Conservation (phyloP, 208 protist genomes). For the Leishmania tropica region DNA sequence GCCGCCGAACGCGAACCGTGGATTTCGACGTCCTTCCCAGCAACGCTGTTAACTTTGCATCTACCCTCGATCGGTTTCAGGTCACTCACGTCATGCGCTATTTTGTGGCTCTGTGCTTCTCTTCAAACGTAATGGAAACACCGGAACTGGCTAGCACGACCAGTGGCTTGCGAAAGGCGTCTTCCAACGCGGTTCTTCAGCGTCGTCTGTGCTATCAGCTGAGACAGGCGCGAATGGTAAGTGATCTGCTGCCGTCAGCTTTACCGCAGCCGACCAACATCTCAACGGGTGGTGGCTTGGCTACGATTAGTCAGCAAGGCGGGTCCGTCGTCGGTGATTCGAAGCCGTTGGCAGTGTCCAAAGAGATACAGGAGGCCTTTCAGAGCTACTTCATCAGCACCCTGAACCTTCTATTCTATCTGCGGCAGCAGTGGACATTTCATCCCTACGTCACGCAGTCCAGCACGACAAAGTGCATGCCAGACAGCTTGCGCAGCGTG, state of each 20-base stretch:
- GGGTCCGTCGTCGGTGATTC: slow-evolving; percentile 11
- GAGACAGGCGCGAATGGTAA: slow-evolving; percentile 20
- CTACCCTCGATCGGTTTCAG: slow-evolving; percentile 32
- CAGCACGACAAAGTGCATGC: slow-evolving; percentile 20
- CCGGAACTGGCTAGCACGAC: slow-evolving; percentile 15
- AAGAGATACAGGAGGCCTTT: slow-evolving; percentile 28
- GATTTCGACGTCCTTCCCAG: slow-evolving; percentile 19
- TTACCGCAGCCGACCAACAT: slow-evolving; percentile 16
- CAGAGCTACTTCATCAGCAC: slow-evolving; percentile 33
- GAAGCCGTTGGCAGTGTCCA: slow-evolving; percentile 21
- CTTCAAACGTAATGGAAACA: slow-evolving; percentile 6
- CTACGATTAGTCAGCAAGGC: slow-evolving; percentile 7
- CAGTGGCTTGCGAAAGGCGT: not conserved
- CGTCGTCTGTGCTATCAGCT: slow-evolving; percentile 26
- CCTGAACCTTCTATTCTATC: slow-evolving; percentile 28
- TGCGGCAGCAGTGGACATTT: slow-evolving; percentile 30
- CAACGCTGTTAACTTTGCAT: slow-evolving; percentile 18
- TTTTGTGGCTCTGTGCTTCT: slow-evolving; percentile 33
- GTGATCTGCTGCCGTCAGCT: slow-evolving; percentile 12
- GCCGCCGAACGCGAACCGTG: slow-evolving; percentile 26
- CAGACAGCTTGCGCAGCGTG: slow-evolving; percentile 40
- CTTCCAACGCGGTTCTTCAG: slow-evolving; percentile 22
- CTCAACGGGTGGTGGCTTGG: not conserved
- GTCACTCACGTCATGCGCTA: slow-evolving; percentile 31
- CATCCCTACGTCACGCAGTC: slow-evolving; percentile 37